phyloP scores from a whole-genome alignment of 768 basidiomycete genomes.

The Fomitopsis pulvina region DNA sequence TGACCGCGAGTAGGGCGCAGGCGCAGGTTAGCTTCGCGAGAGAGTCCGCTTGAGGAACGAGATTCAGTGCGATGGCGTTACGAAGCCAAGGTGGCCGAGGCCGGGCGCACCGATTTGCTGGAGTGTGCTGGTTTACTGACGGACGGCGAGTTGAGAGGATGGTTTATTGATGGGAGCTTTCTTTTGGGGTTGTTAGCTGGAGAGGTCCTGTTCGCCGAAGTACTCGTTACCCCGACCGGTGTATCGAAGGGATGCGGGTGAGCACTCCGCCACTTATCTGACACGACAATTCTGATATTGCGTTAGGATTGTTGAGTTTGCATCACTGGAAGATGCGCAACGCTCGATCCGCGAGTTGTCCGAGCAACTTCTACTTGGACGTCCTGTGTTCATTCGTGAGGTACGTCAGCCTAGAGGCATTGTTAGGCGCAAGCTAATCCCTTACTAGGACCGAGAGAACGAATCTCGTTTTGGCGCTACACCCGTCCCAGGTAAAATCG shows the following conservation, averaged over 20 bases:
- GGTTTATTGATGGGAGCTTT: conserved; percentile 85
- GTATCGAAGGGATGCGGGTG: conserved; percentile 99
- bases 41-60: conserved; percentile 7
- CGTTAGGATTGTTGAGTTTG: conserved; percentile 89
- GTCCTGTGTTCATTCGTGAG: conserved; percentile 95
- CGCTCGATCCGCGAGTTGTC: conserved; percentile 86
- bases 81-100: not conserved
- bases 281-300: no score
- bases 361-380: conserved; percentile 84
- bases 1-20: not conserved
- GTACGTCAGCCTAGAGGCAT: conserved; percentile 35
- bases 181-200: conserved; percentile 92
- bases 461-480: conserved; percentile 94
- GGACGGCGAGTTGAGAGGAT: conserved; percentile 71
- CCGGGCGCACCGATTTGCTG: not conserved
- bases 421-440: conserved; percentile 1
- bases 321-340: conserved; percentile 83
- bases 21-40: not conserved
- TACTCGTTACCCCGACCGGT: conserved; percentile 92
- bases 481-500: conserved; percentile 93
- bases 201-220: conserved; percentile 99
- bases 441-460: conserved; percentile 83
- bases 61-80: not conserved
- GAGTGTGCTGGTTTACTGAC: conserved; percentile 35
- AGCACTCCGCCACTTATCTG: conserved; percentile 29